Evolutionary conservation across 2,329 filamentous ascomycete genomes (phyloP), one percentile per base, ranked within the genome.

Genomic region (Cryphonectria parasitica): DNA sequence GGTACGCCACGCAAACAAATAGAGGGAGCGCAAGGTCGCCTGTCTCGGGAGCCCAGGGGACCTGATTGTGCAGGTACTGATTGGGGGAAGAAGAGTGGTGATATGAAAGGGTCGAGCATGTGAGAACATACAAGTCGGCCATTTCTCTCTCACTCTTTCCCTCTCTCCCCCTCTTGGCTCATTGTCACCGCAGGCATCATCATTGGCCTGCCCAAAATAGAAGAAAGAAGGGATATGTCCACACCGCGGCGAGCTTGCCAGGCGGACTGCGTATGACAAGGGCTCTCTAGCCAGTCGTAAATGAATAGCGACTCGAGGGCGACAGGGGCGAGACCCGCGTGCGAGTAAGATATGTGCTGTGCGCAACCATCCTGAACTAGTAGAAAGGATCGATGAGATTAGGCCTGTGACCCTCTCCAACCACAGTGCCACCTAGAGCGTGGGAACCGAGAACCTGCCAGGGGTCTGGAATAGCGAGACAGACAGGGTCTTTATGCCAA

Each of bases 371-470:
- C 34, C 70, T 61, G 41, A 60, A 61, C 56, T 31, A 52, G 45
- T 41, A 49, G 43, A 54, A 54, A 54, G 62, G 34, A 39, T 39
- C 36, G 25, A 66, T 66, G 69, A 72, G 54, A 72, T 72, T 70
- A 66, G 63, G 52, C 58, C 61, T 66, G 68, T 65, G 54, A 72
- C 68, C 56, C 67, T 39, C 45, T 49, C 45, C 22, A 10, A 45
- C 31, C 63, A 68, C 19, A 41, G 41, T 64, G n/a, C n/a, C 45
- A 66, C 62, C 64, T 68, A 62, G 66, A 65, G 63, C 49, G 66
- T 63, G 63, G 69, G 66, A 66, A 63, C 64, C 45, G 58, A 67
- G 66, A 65, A 71, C 49, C 66, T 64, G 69, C 71, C 68, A 58
- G 69, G 71, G 58, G 45, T 49, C 64, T 52, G 49, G 69, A 61